These are phyloP conservation scores for Pittosporum tobira DNA, from an alignment of 129 eudicot species.

Conservation along the genomic window DNA sequence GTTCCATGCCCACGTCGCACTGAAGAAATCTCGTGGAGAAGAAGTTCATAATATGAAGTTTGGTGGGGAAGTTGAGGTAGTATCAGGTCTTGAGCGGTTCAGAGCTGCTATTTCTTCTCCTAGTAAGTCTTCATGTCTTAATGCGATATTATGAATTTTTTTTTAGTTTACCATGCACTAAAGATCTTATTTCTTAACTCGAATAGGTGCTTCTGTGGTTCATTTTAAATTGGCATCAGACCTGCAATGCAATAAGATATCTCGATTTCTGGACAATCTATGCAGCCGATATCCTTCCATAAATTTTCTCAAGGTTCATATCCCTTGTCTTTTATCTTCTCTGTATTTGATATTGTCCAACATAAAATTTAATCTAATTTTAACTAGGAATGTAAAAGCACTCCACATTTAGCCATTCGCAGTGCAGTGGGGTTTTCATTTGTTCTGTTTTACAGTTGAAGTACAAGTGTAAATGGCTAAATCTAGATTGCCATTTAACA, in stretches of 20 bases:
- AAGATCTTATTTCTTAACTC: constrained; percentile 3
- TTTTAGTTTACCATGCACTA: constrained; percentile 1
- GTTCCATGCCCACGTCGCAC: constrained; percentile 81
- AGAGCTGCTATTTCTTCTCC: constrained; percentile 72
- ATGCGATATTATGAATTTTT: not conserved
- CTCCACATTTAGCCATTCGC: not conserved
- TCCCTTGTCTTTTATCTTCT: not conserved
- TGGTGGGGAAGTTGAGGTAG: constrained; percentile 85
- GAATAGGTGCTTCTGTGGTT: constrained; percentile 85
- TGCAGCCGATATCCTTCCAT: constrained; percentile 73
- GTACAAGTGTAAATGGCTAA: not conserved
- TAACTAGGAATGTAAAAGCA: not conserved
- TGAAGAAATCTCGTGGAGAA: constrained; percentile 82
- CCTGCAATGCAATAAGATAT: constrained; percentile 55
- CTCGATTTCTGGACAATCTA: constrained; percentile 54
- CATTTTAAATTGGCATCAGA: constrained; percentile 43
- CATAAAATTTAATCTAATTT: not conserved
- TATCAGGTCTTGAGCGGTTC: constrained; percentile 65
- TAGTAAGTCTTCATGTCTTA: constrained; percentile 31
- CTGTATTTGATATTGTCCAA: not conserved
- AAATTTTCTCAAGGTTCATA: constrained; percentile 64
- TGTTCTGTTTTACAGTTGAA: not conserved
- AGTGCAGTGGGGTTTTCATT: no score
- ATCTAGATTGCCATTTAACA: no score
- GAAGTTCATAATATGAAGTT: constrained; percentile 78